phyloP scores from a whole-genome alignment of 805 yeast species.

The Ogataea neopini region DNA sequence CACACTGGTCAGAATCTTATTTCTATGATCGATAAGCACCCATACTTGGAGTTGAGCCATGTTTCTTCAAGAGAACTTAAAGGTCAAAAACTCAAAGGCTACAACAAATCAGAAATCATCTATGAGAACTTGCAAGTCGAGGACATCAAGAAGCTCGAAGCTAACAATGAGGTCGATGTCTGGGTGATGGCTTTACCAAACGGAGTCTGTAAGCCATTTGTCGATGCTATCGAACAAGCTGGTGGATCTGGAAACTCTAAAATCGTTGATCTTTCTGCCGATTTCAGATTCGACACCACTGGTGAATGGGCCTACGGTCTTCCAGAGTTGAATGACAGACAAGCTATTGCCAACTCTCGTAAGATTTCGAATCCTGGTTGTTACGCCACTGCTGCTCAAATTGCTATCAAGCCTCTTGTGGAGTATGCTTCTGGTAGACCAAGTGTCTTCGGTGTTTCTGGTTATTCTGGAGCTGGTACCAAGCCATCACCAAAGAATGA shows the following conservation, averaged over 20 bases:
- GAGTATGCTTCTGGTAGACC: slow-evolving; percentile 72
- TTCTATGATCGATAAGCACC: slow-evolving; percentile 82
- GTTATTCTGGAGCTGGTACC: slow-evolving; percentile 99
- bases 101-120: slow-evolving; percentile 74
- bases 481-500: slow-evolving; percentile 98
- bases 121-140: slow-evolving; percentile 87
- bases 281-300: slow-evolving; percentile 87
- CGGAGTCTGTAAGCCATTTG: slow-evolving; percentile 91
- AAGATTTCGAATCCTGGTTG: slow-evolving; percentile 97
- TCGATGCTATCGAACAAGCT: slow-evolving; percentile 73
- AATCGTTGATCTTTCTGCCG: slow-evolving; percentile 92
- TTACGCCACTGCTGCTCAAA: slow-evolving; percentile 97
- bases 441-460: slow-evolving; percentile 91
- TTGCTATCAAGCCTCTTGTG: slow-evolving; percentile 85
- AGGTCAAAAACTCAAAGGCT: slow-evolving; percentile 86
- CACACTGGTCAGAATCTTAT: slow-evolving; percentile 94
- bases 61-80: slow-evolving; percentile 94
- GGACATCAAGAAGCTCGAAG: slow-evolving; percentile 79
- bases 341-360: slow-evolving; percentile 63
- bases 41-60: slow-evolving; percentile 82
- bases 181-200: slow-evolving; percentile 99
- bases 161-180: slow-evolving; percentile 76
- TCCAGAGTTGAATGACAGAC: slow-evolving; percentile 84
- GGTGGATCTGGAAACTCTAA: slow-evolving; percentile 60
- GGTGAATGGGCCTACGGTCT: slow-evolving; percentile 93